phyloP scores from a whole-genome alignment of 495 filamentous ascomycete species.

The Copromyces sp. region DNA sequence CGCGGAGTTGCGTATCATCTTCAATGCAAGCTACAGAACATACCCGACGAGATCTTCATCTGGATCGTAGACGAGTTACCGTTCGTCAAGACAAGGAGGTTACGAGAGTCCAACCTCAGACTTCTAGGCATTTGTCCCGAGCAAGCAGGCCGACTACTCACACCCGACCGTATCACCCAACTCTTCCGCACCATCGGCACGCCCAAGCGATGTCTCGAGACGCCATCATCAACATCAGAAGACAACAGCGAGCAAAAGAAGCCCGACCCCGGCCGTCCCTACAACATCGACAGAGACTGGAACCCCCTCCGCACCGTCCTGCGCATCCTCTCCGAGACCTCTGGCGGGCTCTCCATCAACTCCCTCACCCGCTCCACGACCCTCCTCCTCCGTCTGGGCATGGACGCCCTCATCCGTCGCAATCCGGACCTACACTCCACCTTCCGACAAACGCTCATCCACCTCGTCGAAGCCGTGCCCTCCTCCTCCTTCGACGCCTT shows the following conservation, averaged over 20 bases:
- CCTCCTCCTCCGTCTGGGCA: conserved; percentile 43
- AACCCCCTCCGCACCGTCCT: conserved; percentile 24
- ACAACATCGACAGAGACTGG: conserved; percentile 27
- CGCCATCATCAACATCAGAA: not conserved
- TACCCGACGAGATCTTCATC: conserved; percentile 60
- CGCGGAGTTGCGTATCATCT: conserved; percentile 58
- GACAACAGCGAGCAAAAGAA: not conserved
- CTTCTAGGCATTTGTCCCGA: conserved; percentile 25
- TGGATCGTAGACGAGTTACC: conserved; percentile 70
- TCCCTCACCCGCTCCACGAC: conserved; percentile 18
- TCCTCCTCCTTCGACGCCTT: conserved; percentile 14
- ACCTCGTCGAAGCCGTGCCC: conserved; percentile 10
- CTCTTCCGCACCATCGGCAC: conserved; percentile 34
- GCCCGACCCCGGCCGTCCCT: conserved; percentile 6
- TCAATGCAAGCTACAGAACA: conserved; percentile 33
- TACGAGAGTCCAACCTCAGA: conserved; percentile 56
- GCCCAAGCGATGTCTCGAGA: conserved; percentile 18
- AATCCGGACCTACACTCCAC: conserved; percentile 21
- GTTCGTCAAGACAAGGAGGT: conserved; percentile 46
- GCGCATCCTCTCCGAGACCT: conserved; percentile 20
- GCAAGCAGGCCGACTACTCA: conserved; percentile 29
- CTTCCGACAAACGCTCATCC: conserved; percentile 13
- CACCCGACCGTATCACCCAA: conserved; percentile 22
- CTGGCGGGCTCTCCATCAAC: conserved; percentile 11
- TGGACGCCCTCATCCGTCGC: conserved; percentile 35